Evolutionary conservation across 768 basidiomycete genomes (phyloP).

Genomic region (Boletus pseudo-olivaceus): DNA sequence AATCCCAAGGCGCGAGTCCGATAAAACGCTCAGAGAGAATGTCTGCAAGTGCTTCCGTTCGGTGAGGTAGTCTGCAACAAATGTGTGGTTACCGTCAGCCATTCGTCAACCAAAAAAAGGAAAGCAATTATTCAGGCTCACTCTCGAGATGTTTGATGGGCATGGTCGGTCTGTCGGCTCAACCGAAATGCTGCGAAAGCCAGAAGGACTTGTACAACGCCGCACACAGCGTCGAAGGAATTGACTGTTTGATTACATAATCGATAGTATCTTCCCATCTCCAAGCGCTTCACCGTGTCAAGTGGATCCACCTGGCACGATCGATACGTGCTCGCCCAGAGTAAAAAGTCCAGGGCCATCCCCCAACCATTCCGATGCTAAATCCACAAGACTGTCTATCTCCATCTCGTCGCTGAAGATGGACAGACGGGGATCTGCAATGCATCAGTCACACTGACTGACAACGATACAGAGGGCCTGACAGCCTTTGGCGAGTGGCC

Average conservation of each 20-base stretch:
- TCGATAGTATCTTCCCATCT: constrained; percentile 9
- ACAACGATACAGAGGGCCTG: not conserved
- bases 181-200: not conserved
- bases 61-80: constrained; percentile 63
- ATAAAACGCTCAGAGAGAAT: constrained; percentile 73
- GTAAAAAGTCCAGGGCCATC: not conserved
- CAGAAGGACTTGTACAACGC: constrained; percentile 20
- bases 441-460: not conserved
- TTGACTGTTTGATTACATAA: constrained; percentile 28
- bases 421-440: not conserved
- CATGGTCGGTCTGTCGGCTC: constrained; percentile 42
- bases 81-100: not conserved
- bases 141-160: constrained; percentile 83
- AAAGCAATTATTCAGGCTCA: constrained; percentile 33
- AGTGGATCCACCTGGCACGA: not conserved
- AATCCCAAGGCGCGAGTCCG: constrained; percentile 93
- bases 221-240: constrained; percentile 16
- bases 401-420: not conserved
- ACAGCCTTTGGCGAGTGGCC: not conserved
- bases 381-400: not conserved
- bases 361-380: not conserved
- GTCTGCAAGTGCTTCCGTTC: constrained; percentile 89
- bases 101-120: not conserved
- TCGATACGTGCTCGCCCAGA: not conserved
- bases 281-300: not conserved